phyloP scores from a whole-genome alignment of 345 rosid genomes.

The Leavenworthia alabamica region DNA sequence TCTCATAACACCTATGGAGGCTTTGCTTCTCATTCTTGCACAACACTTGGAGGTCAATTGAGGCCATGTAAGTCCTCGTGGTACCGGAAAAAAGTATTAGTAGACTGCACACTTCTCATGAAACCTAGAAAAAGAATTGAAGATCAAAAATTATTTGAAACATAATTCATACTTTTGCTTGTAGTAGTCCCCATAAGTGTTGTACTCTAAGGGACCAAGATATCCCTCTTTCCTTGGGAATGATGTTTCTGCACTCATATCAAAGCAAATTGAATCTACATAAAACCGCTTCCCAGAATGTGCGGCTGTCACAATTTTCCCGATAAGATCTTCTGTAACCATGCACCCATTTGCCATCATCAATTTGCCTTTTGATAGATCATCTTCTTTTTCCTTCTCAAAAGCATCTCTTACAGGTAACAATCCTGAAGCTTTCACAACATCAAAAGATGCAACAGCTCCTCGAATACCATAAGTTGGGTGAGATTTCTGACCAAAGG shows the following conservation, averaged over 20 bases:
- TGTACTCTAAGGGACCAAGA: constrained; percentile 95
- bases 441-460: constrained; percentile 88
- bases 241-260: constrained; percentile 88
- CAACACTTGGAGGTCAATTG: constrained; percentile 41
- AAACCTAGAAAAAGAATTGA: not conserved
- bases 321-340: constrained; percentile 55
- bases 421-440: constrained; percentile 89
- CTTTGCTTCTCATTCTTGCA: constrained; percentile 42
- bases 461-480: constrained; percentile 99
- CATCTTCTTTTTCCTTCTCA: constrained; percentile 37
- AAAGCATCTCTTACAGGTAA: constrained; percentile 53
- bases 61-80: constrained; percentile 34
- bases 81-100: constrained; percentile 21
- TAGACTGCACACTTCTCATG: not conserved
- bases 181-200: constrained; percentile 88
- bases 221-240: constrained; percentile 98
- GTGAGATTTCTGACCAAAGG: constrained; percentile 78
- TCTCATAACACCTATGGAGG: constrained; percentile 27
- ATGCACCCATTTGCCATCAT: constrained; percentile 77
- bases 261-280: constrained; percentile 78
- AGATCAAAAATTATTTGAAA: not conserved
- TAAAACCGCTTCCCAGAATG: constrained; percentile 99
- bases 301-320: constrained; percentile 89
- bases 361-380: constrained; percentile 45
- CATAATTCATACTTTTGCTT: constrained; percentile 67